phyloP scores from a whole-genome alignment of 2,329 filamentous ascomycete species.

The Phialocephala subalpina region DNA sequence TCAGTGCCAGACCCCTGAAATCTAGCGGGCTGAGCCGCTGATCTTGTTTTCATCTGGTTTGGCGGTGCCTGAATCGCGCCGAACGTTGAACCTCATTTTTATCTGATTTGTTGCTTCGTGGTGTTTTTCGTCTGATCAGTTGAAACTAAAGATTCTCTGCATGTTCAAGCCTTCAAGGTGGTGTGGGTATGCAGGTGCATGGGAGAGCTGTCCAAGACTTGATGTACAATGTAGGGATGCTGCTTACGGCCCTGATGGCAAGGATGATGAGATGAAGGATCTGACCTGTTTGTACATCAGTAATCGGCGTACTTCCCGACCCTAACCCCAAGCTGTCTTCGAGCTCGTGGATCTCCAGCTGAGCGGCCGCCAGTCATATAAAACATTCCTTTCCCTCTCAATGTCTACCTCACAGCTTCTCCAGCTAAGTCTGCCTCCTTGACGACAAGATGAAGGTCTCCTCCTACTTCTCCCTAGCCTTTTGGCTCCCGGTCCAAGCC shows the following conservation, averaged over 20 bases:
- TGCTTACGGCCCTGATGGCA: background rate
- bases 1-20: background rate
- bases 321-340: background rate
- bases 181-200: background rate
- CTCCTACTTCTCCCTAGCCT: slow-evolving; percentile 12
- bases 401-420: background rate
- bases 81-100: background rate
- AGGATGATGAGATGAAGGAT: background rate
- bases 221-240: background rate
- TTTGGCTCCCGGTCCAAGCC: slow-evolving; percentile 18
- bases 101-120: background rate
- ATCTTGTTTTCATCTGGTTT: background rate
- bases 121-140: background rate
- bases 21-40: slow-evolving; percentile 3
- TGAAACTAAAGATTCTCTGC: background rate
- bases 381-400: background rate
- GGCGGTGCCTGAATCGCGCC: background rate
- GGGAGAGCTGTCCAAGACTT: background rate
- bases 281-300: background rate
- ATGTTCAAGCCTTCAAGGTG: background rate
- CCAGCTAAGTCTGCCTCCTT: background rate
- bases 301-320: slow-evolving; percentile 1
- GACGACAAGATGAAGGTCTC: slow-evolving; percentile 27
- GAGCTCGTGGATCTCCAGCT: background rate
- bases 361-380: slow-evolving; percentile 5